Conservation (phyloP, 257 asterid species). For the Nicotiana tomentosiformis region DNA sequence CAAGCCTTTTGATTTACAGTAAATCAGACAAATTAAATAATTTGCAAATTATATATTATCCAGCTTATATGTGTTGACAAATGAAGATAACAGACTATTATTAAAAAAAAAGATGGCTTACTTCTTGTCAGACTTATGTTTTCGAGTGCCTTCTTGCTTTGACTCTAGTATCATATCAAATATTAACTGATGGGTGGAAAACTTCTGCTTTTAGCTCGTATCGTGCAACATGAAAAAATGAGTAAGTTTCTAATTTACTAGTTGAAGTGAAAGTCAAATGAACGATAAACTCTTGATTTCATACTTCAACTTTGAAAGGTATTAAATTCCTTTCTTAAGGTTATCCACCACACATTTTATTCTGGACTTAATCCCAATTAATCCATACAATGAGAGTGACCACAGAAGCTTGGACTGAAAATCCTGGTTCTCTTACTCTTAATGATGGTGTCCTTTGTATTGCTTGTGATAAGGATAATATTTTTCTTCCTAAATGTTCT, state of each 20-base stretch:
- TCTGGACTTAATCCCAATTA: not conserved
- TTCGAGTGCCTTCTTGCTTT: not conserved
- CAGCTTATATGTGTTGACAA: not conserved
- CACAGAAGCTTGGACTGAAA: not conserved
- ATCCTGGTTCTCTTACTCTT: not conserved
- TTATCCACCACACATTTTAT: not conserved
- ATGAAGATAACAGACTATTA: not conserved
- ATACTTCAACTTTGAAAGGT: not conserved
- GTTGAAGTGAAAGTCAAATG: not conserved
- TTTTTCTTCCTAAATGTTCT: not conserved
- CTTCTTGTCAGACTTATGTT: not conserved
- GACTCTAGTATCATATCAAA: not conserved
- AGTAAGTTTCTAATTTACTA: not conserved
- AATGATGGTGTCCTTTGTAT: not conserved
- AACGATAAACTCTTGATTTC: not conserved
- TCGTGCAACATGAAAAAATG: not conserved
- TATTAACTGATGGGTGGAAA: not conserved
- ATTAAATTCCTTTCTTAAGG: not conserved
- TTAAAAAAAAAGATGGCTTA: not conserved
- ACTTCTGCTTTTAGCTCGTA: not conserved
- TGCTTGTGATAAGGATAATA: not conserved
- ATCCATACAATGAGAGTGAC: not conserved
- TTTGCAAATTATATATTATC: not conserved
- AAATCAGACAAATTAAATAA: not conserved
- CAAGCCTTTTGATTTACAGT: not conserved